Base-by-base conservation (phyloP, 2,329 filamentous ascomycete genomes). In the Alternaria hordeiaustralica region DNA sequence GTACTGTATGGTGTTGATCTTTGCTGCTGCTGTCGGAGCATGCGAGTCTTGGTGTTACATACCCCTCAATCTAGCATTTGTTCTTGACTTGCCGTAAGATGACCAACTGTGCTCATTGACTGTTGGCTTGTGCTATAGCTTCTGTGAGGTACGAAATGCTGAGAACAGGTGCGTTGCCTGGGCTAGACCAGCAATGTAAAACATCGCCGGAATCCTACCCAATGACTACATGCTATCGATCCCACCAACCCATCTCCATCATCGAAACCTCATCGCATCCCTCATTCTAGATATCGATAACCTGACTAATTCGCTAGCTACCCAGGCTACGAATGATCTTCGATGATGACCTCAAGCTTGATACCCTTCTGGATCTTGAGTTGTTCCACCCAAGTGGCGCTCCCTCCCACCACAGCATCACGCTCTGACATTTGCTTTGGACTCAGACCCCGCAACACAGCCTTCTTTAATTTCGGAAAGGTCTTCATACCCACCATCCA, bases 11-110 rank as follows among this genome's bases (percentile, higher is more conserved):
- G 44, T 50, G 20, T 36, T 50, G 28, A 21, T 33, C 18, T 23
- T 36, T 54, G 50, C 18, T 53, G 20, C 44, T 45, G 47, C 43
- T 28, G 45, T 41, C 20, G 26, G 53, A 50, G 30, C 44, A 47
- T 46, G 18, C 43, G 54, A 56, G 26, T 47, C 20, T 30, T 44
- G 36, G 36, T 33, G 26, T 63, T 63, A 60, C 61, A 60, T 63
- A 56, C 57, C 57, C 56, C 46, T 58, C 43, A 55, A 57, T 63
- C 44, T 46, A 58, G 55, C 49, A 60, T 56, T 53, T 54, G 11
- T 56, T 56, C 54, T 21, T 23, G 28, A 18, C 49, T 36, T 53
- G 8, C 25, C 3, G 20, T 53, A 13, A 18, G 20, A 41, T 5
- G 18, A 41, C 20, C 18, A 2, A 18, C 5, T 53, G 20, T 36